Evolutionary conservation across 139 green algal genomes (phyloP), one percentile per base, ranked within the genome.

Genomic region (Pycnococcus provasolii): DNA sequence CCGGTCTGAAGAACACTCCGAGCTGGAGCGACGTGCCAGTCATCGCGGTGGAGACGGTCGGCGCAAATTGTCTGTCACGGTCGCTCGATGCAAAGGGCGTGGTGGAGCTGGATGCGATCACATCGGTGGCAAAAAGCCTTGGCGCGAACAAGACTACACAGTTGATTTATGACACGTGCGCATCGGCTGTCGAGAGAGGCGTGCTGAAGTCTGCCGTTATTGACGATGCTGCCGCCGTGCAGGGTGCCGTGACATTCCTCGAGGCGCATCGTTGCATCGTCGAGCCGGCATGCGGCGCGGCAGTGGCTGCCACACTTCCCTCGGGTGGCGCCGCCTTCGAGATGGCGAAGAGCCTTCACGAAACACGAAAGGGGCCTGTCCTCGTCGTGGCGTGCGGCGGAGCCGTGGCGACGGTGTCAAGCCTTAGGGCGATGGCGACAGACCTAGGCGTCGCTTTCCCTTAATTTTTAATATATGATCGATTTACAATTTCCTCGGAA

Each of bases 331-430:
- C 5, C 26, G 13, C 46, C 15, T 37, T 68, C 5, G 46, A 42
- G 40, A 45, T 53, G n/a, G 3, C 15, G 13, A 13, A 59, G 3
- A 45, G 43, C 2, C 44, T 64, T 6, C 3, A 60, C 4, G 53
- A 37, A 44, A 51, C 61, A 4, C 45, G n/a, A 3, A 55, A 65
- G 6, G 44, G 63, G 1, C 41, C 48, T 5, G 43, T 78, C 40
- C 66, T 78, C 26, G 72, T 78, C n/a, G 66, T 66, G 42, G 66
- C 71, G 2, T 78, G 72, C 67, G 72, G 72, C 42, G 72, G 72
- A 4, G 62, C 68, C 2, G 53, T 74, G 4, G 60, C 26, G 15
- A 66, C 60, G 48, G 26, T 26, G 26, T 26, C 26, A 26, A 26
- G 26, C 26, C 26, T 26, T 26, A 26, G 26, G 26, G 26, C 26